These are phyloP conservation scores for Scheffersomyces illinoinensis DNA, from an alignment of 1,139 yeast species.

Conservation along the genomic window DNA sequence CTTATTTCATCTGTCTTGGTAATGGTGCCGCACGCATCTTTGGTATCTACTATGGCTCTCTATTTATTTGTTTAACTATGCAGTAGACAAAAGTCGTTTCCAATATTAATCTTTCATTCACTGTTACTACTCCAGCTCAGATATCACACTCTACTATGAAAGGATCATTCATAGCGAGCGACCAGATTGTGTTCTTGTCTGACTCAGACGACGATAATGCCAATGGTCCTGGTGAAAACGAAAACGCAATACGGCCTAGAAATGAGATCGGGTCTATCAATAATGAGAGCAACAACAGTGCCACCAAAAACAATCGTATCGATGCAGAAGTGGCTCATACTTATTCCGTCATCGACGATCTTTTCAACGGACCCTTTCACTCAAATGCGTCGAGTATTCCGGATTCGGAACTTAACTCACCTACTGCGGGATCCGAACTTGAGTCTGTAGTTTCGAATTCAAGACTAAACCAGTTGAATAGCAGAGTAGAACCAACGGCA, in stretches of 20 bases:
- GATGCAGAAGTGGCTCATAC: background rate
- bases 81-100: background rate
- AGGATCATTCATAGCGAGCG: background rate
- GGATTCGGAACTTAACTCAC: background rate
- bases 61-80: background rate
- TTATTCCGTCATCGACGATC: background rate
- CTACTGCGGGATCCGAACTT: background rate
- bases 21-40: background rate
- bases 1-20: background rate
- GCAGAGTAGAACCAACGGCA: background rate
- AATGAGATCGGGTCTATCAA: background rate
- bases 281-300: background rate
- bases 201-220: background rate
- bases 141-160: background rate
- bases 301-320: background rate
- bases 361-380: background rate
- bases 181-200: background rate
- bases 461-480: background rate
- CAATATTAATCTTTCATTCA: background rate
- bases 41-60: background rate
- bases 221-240: background rate
- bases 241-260: background rate
- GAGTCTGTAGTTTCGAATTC: background rate
- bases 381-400: background rate
- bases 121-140: background rate